Conservation (phyloP, 805 yeast species). For the Saccharomycopsis javanensis region DNA sequence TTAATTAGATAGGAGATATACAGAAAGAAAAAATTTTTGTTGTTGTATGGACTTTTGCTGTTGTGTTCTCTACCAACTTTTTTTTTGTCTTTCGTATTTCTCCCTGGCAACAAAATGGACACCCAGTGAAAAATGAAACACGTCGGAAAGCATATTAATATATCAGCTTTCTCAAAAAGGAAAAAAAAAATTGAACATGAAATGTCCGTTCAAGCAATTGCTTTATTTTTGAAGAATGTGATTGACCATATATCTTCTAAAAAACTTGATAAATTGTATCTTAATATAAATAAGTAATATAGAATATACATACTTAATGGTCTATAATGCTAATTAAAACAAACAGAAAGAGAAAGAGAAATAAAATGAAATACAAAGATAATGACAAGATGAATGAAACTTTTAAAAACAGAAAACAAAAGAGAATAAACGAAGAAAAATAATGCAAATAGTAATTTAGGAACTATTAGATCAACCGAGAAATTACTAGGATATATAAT, state of each 20-base stretch:
- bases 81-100: neutral
- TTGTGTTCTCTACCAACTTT: neutral
- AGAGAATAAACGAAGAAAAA: neutral
- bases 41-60: neutral
- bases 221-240: too few relatives aligned
- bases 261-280: neutral
- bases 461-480: neutral
- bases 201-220: neutral
- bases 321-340: neutral
- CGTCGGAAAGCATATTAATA: neutral
- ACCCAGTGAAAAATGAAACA: slow-evolving; percentile 1
- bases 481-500: too few relatives aligned
- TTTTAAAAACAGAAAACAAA: too few relatives aligned
- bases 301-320: neutral
- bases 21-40: neutral
- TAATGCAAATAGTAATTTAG: neutral
- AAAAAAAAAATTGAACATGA: slow-evolving; percentile 1
- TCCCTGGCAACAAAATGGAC: neutral
- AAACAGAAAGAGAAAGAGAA: neutral
- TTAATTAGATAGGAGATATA: neutral
- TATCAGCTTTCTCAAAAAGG: neutral
- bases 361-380: neutral
- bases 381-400: too few relatives aligned
- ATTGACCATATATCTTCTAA: neutral
- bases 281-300: neutral